Evolutionary conservation across 2,329 filamentous ascomycete species (phyloP).

Genomic region (Xylariomycetidae sp.): DNA sequence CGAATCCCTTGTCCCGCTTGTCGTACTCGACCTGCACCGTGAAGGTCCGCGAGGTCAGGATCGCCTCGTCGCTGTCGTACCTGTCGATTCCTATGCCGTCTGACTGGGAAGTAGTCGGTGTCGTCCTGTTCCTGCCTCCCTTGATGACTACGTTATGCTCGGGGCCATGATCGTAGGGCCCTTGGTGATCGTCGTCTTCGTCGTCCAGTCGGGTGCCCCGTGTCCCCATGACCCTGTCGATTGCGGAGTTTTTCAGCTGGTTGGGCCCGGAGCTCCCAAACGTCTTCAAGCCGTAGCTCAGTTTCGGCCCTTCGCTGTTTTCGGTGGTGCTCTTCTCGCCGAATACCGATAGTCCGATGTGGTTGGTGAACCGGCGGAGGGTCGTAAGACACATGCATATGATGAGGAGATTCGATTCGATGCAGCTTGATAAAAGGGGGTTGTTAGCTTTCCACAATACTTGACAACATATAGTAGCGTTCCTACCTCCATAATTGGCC

Average conservation of each 20-base stretch:
- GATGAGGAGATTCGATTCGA: conserved; percentile 9
- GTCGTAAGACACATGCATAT: conserved; percentile 9
- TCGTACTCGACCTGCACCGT: too few species aligned
- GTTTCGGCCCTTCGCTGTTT: not conserved
- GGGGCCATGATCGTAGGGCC: too few species aligned
- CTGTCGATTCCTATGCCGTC: not conserved
- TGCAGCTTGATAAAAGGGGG: conserved; percentile 2
- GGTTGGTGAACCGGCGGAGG: conserved; percentile 4
- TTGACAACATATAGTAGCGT: not conserved
- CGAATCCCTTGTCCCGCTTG: too few species aligned
- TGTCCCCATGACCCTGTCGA: not conserved
- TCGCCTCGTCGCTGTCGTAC: not conserved
- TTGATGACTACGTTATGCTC: not conserved
- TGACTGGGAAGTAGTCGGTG: not conserved
- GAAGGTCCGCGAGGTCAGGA: not conserved
- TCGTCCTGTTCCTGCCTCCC: not conserved
- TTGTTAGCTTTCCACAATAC: not conserved
- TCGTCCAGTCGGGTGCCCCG: not conserved
- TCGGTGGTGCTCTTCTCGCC: not conserved
- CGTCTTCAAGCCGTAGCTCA: not conserved
- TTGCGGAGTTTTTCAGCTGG: not conserved
- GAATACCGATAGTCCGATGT: not conserved
- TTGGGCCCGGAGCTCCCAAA: not conserved
- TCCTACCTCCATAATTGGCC: conserved; percentile 9
- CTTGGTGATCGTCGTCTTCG: too few species aligned